Conservation (phyloP, 345 rosid species). For the Leavenworthia alabamica region DNA sequence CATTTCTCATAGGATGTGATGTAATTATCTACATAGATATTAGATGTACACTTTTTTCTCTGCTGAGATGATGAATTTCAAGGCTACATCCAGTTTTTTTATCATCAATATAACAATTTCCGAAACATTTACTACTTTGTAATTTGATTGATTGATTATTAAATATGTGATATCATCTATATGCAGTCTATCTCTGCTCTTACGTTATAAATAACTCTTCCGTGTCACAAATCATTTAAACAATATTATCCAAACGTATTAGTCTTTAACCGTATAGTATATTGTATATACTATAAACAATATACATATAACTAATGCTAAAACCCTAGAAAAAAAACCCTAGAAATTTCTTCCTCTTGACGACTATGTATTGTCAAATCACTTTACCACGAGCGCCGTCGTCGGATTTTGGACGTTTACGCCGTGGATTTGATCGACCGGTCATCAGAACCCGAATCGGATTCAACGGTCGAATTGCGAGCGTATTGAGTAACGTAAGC, state of each 20-base stretch:
- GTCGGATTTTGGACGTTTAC: background rate
- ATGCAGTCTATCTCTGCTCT: background rate
- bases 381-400: conserved; percentile 9
- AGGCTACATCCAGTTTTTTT: background rate
- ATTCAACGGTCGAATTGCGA: conserved; percentile 9
- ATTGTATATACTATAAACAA: too few relatives aligned
- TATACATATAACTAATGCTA: background rate
- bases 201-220: background rate
- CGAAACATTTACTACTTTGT: background rate
- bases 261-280: background rate
- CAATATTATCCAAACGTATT: background rate
- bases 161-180: background rate
- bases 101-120: conserved; percentile 16
- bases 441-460: conserved; percentile 3
- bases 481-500: conserved; percentile 17
- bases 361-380: background rate
- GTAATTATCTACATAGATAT: conserved; percentile 25
- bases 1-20: conserved; percentile 19
- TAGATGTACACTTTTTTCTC: background rate
- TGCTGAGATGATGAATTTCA: background rate
- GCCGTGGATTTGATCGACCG: conserved; percentile 7
- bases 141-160: background rate
- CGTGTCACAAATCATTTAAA: too few relatives aligned
- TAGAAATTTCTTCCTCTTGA: background rate
- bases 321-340: too few relatives aligned